A percentile compares a stretch with the other conserved stretches of the same genome.
Conservation (phyloP, 2,329 filamentous ascomycete genomes). For the Cladosporium phlei region DNA sequence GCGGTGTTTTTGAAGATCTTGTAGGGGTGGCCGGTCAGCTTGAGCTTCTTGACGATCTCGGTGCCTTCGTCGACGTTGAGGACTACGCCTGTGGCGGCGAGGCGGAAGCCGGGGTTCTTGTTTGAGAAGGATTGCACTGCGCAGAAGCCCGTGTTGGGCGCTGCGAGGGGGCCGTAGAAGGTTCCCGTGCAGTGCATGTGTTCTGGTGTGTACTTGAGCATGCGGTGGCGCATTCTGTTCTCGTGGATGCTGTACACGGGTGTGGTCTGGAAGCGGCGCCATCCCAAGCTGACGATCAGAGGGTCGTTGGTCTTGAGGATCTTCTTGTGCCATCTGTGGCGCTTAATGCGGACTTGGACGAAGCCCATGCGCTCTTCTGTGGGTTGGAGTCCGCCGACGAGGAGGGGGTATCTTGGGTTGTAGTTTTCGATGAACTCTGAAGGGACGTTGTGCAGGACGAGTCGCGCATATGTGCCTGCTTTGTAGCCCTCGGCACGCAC, state of each 20-base stretch:
- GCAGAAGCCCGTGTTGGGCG: constrained; percentile 92
- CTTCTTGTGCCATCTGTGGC: constrained; percentile 98
- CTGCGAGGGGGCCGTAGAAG: constrained; percentile 90
- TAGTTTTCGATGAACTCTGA: constrained; percentile 85
- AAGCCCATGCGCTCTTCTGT: constrained; percentile 96
- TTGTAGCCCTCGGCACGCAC: constrained; percentile 82
- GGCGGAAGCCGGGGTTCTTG: constrained; percentile 81
- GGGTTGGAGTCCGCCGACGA: constrained; percentile 85
- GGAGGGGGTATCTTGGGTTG: constrained; percentile 73
- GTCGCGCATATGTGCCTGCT: constrained; percentile 87
- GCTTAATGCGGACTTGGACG: constrained; percentile 92
- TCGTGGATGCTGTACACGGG: constrained; percentile 95
- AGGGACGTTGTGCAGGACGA: constrained; percentile 83
- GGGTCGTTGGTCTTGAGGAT: constrained; percentile 98
- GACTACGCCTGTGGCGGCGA: constrained; percentile 90
- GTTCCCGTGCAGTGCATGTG: constrained; percentile 99
- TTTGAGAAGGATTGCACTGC: constrained; percentile 86
- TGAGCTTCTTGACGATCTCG: constrained; percentile 99
- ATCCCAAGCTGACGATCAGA: constrained; percentile 92
- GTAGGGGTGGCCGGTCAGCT: constrained; percentile 86
- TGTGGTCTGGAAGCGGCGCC: constrained; percentile 88
- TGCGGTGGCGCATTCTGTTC: constrained; percentile 85
- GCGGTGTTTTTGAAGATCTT: constrained; percentile 99
- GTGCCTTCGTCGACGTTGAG: constrained; percentile 90
- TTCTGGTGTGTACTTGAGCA: constrained; percentile 98